phyloP scores from a whole-genome alignment of 805 yeast species.

The Metahyphopichia silvanorum region DNA sequence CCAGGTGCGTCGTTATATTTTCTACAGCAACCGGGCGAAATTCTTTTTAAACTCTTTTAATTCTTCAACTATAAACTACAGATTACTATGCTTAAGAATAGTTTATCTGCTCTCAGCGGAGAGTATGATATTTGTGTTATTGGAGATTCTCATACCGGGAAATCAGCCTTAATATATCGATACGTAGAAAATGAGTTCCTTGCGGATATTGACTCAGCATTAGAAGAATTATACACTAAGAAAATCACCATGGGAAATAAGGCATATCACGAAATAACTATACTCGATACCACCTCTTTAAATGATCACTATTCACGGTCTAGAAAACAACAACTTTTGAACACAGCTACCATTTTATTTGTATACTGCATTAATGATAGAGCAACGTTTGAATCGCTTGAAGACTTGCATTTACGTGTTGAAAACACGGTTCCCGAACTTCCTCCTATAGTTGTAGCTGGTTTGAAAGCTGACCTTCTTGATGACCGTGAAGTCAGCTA shows the following conservation, averaged over 20 bases:
- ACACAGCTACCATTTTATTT: slow-evolving; percentile 23
- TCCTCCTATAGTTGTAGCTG: slow-evolving; percentile 31
- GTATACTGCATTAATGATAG: slow-evolving; percentile 25
- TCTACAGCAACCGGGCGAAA: no score
- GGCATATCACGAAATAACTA: slow-evolving; percentile 23
- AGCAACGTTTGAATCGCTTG: slow-evolving; percentile 24
- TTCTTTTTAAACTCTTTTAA: no score
- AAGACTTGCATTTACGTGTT: slow-evolving; percentile 24
- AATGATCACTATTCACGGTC: slow-evolving; percentile 25
- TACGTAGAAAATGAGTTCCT: slow-evolving; percentile 19
- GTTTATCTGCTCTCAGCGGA: slow-evolving; percentile 11
- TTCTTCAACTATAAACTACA: no score
- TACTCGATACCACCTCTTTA: slow-evolving; percentile 26
- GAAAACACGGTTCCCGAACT: slow-evolving; percentile 15
- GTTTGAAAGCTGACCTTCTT: slow-evolving; percentile 24
- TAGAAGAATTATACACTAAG: slow-evolving; percentile 25
- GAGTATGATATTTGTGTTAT: slow-evolving; percentile 26
- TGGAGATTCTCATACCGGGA: slow-evolving; percentile 22
- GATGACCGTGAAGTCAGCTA: slow-evolving; percentile 23
- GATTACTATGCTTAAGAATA: slow-evolving; percentile 3
- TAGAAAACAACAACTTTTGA: slow-evolving; percentile 23
- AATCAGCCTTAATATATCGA: slow-evolving; percentile 22
- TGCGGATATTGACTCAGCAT: slow-evolving; percentile 12
- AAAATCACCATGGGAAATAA: slow-evolving; percentile 10
- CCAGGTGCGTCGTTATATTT: no score